Evolutionary conservation across 768 basidiomycete species (phyloP), one percentile per base, ranked within the genome.

Genomic region (Xanthoconium stramineum): DNA sequence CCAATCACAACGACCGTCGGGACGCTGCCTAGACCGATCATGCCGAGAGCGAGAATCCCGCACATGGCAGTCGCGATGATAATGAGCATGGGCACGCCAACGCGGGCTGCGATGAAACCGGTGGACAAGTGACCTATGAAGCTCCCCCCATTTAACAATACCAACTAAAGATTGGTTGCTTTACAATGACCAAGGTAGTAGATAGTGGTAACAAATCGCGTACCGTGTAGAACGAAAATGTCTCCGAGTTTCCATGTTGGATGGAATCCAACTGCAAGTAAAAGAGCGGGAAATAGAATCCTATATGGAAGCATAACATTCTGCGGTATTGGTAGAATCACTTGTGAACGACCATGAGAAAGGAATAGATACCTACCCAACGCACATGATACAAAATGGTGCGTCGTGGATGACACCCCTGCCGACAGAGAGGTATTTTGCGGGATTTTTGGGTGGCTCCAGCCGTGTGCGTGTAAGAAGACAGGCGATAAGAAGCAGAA

Each of bases 151-250:
- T 85, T 86, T 19, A 84, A 60, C 20, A 85, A 75, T 1, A 79
- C 74, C 33, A 85, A 64, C 78, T 83, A 49, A 3, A 35, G 14
- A 51, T 19, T 32, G 14, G 44, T 47, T 29, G 30, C 33, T 11
- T 7, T 9, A 1, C 14, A n/a, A 10, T 1, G 0, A 24, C 24
- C 24, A 2, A 24, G 24, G 24, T 24, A 24, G 24, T 4, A 24
- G 24, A 24, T 24, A 24, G 24, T 4, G 24, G 24, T 2, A 24
- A 13, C 6, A 2, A 24, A 6, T 54, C 29, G 49, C 67, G 11
- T 53, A 84, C 84, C 30, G 77, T 77, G 56, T 84, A 83, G 56
- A 86, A 85, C 1, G 84, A 80, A 6, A 24, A 24, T 4, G 24
- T 24, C 24, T 24, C 24, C 24, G 24, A 24, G 24, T 24, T 24